phyloP scores from a whole-genome alignment of 2,329 filamentous ascomycete species.

The Didymella lethalis region DNA sequence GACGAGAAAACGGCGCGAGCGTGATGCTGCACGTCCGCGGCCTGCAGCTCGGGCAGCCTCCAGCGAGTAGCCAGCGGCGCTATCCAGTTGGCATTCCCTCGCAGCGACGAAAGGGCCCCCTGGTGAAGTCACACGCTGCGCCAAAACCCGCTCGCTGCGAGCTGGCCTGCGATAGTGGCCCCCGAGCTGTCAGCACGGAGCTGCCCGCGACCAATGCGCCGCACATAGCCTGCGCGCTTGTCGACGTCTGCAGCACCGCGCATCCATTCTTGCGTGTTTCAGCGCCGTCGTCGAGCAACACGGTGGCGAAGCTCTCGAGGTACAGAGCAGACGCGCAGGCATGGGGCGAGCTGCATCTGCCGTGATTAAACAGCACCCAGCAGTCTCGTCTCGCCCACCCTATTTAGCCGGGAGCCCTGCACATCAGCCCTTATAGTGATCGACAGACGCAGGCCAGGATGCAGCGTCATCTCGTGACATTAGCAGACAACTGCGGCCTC shows the following conservation, averaged over 20 bases:
- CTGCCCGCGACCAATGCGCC: neutral
- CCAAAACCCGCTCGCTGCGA: neutral
- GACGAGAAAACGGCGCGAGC: constrained; percentile 17
- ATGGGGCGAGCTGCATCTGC: constrained; percentile 5
- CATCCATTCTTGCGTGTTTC: constrained; percentile 27
- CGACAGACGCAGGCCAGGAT: neutral
- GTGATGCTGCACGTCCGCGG: constrained; percentile 13
- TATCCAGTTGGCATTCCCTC: constrained; percentile 22
- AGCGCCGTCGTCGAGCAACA: constrained; percentile 11
- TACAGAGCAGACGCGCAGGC: constrained; percentile 3
- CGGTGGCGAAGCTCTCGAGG: constrained; percentile 21
- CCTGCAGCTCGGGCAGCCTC: constrained; percentile 18
- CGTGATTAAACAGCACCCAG: constrained; percentile 4
- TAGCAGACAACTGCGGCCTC: constrained; percentile 2
- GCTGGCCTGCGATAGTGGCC: constrained; percentile 4
- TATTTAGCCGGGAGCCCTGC: constrained; percentile 20
- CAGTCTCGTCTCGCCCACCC: neutral
- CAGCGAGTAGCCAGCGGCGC: constrained; percentile 2
- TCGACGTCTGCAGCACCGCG: constrained; percentile 15
- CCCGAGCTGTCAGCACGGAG: neutral
- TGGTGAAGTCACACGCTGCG: constrained; percentile 13
- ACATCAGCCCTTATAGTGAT: constrained; percentile 4
- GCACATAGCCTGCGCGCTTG: neutral
- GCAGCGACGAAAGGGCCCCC: constrained; percentile 5
- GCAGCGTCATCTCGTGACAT: constrained; percentile 9